Conservation (phyloP, 805 yeast genomes). For the Candida odintsovae region DNA sequence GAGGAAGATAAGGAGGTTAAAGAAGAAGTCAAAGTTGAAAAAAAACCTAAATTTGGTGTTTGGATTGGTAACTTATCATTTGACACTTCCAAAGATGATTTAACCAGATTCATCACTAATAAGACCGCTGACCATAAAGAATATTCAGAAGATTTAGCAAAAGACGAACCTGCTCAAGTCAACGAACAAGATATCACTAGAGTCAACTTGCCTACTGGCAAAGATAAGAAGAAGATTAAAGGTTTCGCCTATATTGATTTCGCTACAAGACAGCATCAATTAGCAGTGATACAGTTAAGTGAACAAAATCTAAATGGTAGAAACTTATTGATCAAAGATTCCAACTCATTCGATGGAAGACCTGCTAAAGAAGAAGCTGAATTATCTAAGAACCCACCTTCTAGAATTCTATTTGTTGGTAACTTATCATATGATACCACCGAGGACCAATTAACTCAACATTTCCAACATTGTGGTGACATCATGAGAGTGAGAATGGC, state of each 20-base stretch:
- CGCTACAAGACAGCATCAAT: slow-evolving; percentile 50
- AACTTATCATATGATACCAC: slow-evolving; percentile 91
- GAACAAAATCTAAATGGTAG: slow-evolving; percentile 79
- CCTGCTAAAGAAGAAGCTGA: slow-evolving; percentile 51
- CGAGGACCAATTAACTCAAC: slow-evolving; percentile 67
- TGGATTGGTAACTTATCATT: slow-evolving; percentile 95
- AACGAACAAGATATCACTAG: slow-evolving; percentile 60
- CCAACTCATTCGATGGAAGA: slow-evolving; percentile 80
- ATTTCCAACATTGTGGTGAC: slow-evolving; percentile 88
- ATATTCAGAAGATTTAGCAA: slow-evolving; percentile 20
- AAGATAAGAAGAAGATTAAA: slow-evolving; percentile 53
- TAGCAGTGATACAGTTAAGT: slow-evolving; percentile 56
- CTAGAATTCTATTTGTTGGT: slow-evolving; percentile 86
- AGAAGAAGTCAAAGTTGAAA: slow-evolving; percentile 19
- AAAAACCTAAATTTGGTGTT: slow-evolving; percentile 58
- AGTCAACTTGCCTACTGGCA: slow-evolving; percentile 69
- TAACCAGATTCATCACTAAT: slow-evolving; percentile 55
- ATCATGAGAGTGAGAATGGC: slow-evolving; percentile 88
- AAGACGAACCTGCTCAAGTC: slow-evolving; percentile 33
- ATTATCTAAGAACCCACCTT: slow-evolving; percentile 75
- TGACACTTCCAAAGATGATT: slow-evolving; percentile 73
- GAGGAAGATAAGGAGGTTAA: slow-evolving; percentile 9
- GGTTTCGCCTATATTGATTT: slow-evolving; percentile 94
- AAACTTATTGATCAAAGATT: slow-evolving; percentile 76
- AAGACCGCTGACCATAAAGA: slow-evolving; percentile 43